Percentiles rank a stretch among this genome's conserved stretches.
Evolutionary conservation across 108 stramenopile species (phyloP).

Genomic region (Cyclotella choctawhatcheeana): DNA sequence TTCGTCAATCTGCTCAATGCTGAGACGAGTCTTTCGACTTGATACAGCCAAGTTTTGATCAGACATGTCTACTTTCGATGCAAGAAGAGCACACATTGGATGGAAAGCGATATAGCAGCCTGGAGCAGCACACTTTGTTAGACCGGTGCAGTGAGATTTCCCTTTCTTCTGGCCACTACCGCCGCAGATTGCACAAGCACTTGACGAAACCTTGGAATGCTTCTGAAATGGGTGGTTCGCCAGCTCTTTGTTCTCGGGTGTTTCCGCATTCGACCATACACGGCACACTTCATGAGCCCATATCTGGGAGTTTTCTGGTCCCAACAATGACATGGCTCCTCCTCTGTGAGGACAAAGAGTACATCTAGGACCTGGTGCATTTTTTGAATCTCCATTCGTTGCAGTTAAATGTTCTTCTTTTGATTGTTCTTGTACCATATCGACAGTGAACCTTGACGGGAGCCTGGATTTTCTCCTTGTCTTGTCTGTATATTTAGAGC

Average conservation of each 20-base stretch:
- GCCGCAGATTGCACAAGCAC: constrained; percentile 66
- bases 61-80: constrained; percentile 32
- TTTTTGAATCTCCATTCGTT: constrained; percentile 25
- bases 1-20: constrained; percentile 10
- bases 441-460: constrained; percentile 43
- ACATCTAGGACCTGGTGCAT: constrained; percentile 50
- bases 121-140: constrained; percentile 71
- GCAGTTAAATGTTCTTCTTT: constrained; percentile 4
- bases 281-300: constrained; percentile 81
- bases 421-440: constrained; percentile 12
- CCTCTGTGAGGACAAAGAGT: constrained; percentile 64
- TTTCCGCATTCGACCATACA: constrained; percentile 53
- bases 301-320: constrained; percentile 6
- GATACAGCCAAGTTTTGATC: constrained; percentile 14
- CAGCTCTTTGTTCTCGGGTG: constrained; percentile 11
- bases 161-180: constrained; percentile 22
- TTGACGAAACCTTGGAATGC: constrained; percentile 23
- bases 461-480: constrained; percentile 23
- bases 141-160: constrained; percentile 11
- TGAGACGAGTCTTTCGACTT: constrained; percentile 28
- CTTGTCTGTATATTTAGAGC: constrained; percentile 35
- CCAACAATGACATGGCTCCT: constrained; percentile 66
- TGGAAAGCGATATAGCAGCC: constrained; percentile 74
- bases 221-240: not conserved
- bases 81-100: constrained; percentile 79